Evolutionary conservation across 2,329 filamentous ascomycete species (phyloP).

Genomic region (Verticillium klebahnii): DNA sequence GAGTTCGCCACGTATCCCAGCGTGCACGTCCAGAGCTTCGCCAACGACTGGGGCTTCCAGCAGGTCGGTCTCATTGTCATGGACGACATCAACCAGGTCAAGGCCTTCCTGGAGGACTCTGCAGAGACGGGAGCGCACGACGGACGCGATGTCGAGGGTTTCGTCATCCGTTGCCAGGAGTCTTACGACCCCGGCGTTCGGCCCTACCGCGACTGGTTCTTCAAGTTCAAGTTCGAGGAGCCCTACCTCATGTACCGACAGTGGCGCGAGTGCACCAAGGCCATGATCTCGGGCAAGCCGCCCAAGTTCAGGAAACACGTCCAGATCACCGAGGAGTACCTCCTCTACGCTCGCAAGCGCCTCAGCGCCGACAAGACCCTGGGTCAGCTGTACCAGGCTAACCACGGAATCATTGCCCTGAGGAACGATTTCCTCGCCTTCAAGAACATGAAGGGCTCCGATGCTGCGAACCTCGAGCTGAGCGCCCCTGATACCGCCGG

Average conservation of each 20-base stretch:
- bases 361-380: constrained; percentile 65
- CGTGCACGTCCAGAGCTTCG: constrained; percentile 80
- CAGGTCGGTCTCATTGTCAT: constrained; percentile 79
- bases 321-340: constrained; percentile 86
- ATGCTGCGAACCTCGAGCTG: constrained; percentile 76
- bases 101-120: constrained; percentile 74
- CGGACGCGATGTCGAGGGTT: constrained; percentile 91
- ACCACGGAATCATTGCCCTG: constrained; percentile 92
- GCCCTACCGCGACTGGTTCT: constrained; percentile 91
- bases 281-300: constrained; percentile 69
- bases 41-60: constrained; percentile 88
- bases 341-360: constrained; percentile 72
- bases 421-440: constrained; percentile 82
- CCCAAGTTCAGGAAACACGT: constrained; percentile 83
- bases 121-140: constrained; percentile 87
- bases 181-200: constrained; percentile 40
- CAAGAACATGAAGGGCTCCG: constrained; percentile 80
- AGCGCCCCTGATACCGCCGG: constrained; percentile 39
- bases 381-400: constrained; percentile 69
- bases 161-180: constrained; percentile 87
- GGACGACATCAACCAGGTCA: constrained; percentile 69
- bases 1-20: constrained; percentile 85
- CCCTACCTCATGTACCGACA: constrained; percentile 98
- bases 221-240: constrained; percentile 99
- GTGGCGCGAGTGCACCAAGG: constrained; percentile 96